These are phyloP conservation scores for Theileria annulata DNA, from an alignment of 169 alveolate genomes.

Conservation along the genomic window DNA sequence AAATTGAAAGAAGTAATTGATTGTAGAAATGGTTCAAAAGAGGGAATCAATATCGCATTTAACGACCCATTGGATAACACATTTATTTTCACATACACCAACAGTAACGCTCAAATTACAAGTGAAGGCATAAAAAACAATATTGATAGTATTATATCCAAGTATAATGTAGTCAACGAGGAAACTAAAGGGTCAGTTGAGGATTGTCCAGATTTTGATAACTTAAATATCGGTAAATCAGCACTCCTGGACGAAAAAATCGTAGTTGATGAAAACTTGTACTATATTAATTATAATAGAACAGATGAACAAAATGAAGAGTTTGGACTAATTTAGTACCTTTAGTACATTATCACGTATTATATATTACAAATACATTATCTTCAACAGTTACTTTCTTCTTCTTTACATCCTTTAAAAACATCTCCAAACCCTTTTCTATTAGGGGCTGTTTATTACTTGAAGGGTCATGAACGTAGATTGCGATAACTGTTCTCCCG, in stretches of 20 bases:
- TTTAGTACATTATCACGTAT: slow-evolving; percentile 24
- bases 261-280: slow-evolving; percentile 26
- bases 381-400: not conserved
- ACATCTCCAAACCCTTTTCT: not conserved
- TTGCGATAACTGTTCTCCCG: slow-evolving; percentile 78
- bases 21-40: not conserved
- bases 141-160: not conserved
- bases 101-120: not conserved
- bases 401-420: not conserved
- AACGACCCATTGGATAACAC: not conserved
- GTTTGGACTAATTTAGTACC: slow-evolving; percentile 45
- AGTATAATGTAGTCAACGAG: not conserved
- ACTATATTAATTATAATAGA: slow-evolving; percentile 29
- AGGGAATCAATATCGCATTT: slow-evolving; percentile 20
- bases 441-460: slow-evolving; percentile 34
- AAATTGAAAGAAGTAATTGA: not conserved
- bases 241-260: not conserved
- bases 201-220: not conserved
- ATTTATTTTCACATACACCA: not conserved
- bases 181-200: not conserved
- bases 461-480: slow-evolving; percentile 71
- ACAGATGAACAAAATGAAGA: slow-evolving; percentile 55
- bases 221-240: not conserved
- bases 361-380: not conserved
- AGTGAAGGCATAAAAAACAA: not conserved